These are phyloP conservation scores for Phalaenopsis equestris DNA, from an alignment of 106 monocot genomes.

Conservation along the genomic window DNA sequence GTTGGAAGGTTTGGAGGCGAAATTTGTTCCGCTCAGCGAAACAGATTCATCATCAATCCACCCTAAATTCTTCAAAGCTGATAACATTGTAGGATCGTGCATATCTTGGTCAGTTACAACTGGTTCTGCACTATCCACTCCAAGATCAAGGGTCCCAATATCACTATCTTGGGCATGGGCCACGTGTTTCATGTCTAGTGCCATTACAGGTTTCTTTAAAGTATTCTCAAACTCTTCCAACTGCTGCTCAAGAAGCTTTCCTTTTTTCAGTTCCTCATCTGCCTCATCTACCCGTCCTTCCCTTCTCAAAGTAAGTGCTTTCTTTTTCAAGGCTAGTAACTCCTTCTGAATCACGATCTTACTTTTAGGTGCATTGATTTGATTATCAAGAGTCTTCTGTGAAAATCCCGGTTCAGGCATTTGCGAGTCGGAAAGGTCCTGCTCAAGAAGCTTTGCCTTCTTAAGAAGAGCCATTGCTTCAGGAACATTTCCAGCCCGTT, in stretches of 20 bases:
- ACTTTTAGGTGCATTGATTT: slow-evolving; percentile 39
- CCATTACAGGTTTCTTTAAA: slow-evolving; percentile 14
- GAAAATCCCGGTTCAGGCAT: slow-evolving; percentile 7
- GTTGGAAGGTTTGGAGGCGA: slow-evolving; percentile 10
- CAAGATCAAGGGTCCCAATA: slow-evolving; percentile 18
- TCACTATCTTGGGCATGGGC: slow-evolving; percentile 12
- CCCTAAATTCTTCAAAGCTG: slow-evolving; percentile 72
- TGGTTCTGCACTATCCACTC: slow-evolving; percentile 24
- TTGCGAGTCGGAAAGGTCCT: slow-evolving; percentile 28
- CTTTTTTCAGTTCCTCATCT: slow-evolving; percentile 83
- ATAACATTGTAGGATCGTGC: slow-evolving; percentile 69
- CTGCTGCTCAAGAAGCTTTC: slow-evolving; percentile 71
- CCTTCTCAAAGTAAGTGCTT: slow-evolving; percentile 79
- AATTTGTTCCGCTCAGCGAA: slow-evolving; percentile 13
- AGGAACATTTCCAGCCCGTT: slow-evolving; percentile 51
- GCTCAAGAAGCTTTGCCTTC: slow-evolving; percentile 82
- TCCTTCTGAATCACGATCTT: slow-evolving; percentile 78
- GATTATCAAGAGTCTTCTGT: slow-evolving; percentile 7
- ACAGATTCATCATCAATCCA: slow-evolving; percentile 58
- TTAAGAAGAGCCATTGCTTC: slow-evolving; percentile 79
- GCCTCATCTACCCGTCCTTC: slow-evolving; percentile 78
- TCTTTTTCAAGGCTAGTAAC: slow-evolving; percentile 83
- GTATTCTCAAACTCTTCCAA: slow-evolving; percentile 67
- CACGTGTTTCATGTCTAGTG: slow-evolving; percentile 16
- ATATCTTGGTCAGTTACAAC: slow-evolving; percentile 93